These are phyloP conservation scores for Amylostereum areolatum DNA, from an alignment of 1,284 basidiomycete species.

Conservation along the genomic window DNA sequence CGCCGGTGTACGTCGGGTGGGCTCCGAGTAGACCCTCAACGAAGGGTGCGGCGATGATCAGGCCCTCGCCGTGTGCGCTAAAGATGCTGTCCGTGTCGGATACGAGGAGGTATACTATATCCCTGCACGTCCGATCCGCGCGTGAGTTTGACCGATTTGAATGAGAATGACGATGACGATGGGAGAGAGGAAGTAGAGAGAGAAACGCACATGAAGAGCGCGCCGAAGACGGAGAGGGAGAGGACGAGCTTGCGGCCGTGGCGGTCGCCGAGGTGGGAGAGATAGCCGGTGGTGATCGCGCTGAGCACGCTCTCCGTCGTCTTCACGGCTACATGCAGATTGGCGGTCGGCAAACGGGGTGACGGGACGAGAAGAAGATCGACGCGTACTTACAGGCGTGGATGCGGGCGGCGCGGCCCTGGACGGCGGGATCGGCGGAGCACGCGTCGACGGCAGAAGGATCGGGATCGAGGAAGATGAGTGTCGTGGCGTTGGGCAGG, in stretches of 20 bases:
- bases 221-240: slow-evolving; percentile 34
- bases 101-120: slow-evolving; percentile 40
- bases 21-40: slow-evolving; percentile 45
- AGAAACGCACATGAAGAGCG: slow-evolving; percentile 34
- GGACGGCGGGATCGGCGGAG: slow-evolving; percentile 11
- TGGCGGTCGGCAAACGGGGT: slow-evolving; percentile 5
- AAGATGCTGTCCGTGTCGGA: slow-evolving; percentile 34
- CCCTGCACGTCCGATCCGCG: slow-evolving; percentile 23
- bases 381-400: slow-evolving; percentile 30
- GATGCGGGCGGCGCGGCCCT: slow-evolving; percentile 33
- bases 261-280: slow-evolving; percentile 41
- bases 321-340: slow-evolving; percentile 30
- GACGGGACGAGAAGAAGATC: neutral
- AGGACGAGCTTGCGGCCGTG: slow-evolving; percentile 42
- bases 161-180: neutral
- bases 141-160: too few relatives aligned
- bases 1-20: slow-evolving; percentile 43
- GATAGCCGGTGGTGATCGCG: slow-evolving; percentile 44
- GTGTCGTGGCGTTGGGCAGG: too few relatives aligned
- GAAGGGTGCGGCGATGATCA: slow-evolving; percentile 41
- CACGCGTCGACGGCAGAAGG: slow-evolving; percentile 5
- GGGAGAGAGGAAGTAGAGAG: neutral
- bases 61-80: slow-evolving; percentile 32
- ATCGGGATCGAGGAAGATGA: too few relatives aligned
- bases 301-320: slow-evolving; percentile 44